Evolutionary conservation across 139 green algal species (phyloP).

Genomic region (Coccomyxa sp.): DNA sequence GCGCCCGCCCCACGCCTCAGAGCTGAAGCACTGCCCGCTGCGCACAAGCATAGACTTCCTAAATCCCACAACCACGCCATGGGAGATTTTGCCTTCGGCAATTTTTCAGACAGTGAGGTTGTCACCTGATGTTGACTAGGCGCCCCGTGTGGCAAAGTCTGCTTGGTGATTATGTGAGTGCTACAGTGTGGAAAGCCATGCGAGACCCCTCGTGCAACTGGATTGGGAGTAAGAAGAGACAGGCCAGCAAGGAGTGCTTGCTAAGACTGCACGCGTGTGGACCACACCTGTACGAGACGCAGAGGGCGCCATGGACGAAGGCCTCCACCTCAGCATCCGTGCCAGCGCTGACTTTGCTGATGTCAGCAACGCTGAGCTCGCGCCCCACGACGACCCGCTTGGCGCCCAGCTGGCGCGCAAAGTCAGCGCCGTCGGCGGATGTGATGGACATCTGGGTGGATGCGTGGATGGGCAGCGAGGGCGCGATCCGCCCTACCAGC

Average conservation of each 20-base stretch:
- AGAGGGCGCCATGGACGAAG: slow-evolving; percentile 86
- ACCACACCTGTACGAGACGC: slow-evolving; percentile 72
- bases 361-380: slow-evolving; percentile 72
- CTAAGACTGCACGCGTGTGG: no score
- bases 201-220: no score
- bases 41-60: neutral
- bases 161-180: no score
- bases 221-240: no score
- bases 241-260: no score
- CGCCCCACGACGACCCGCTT: slow-evolving; percentile 74
- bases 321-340: slow-evolving; percentile 67
- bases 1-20: slow-evolving; percentile 80
- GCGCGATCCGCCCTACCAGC: slow-evolving; percentile 56
- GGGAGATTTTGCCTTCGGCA: no score
- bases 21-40: slow-evolving; percentile 65
- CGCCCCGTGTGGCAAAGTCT: no score
- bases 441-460: slow-evolving; percentile 74
- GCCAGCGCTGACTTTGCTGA: slow-evolving; percentile 31
- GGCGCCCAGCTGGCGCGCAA: slow-evolving; percentile 49
- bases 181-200: no score
- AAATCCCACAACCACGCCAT: neutral
- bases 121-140: no score
- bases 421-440: slow-evolving; percentile 53
- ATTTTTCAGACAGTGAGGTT: no score
- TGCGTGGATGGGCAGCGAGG: slow-evolving; percentile 64